Percentiles rank a stretch among this genome's conserved stretches.
These are phyloP conservation scores for Pittosporum tobira DNA, from an alignment of 129 eudicot genomes.

Conservation along the genomic window DNA sequence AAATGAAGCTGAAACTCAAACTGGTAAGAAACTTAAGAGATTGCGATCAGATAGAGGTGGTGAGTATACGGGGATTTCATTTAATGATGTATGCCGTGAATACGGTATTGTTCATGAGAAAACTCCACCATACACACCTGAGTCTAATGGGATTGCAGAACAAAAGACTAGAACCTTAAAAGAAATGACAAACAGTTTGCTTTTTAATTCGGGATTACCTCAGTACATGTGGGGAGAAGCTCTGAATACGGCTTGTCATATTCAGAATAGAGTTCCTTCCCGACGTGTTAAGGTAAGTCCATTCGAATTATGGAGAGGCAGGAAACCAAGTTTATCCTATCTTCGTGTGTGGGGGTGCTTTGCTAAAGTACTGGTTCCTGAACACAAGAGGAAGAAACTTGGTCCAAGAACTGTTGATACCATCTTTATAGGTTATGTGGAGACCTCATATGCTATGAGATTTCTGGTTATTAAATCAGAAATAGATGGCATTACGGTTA, in stretches of 20 bases:
- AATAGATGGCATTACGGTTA: neutral
- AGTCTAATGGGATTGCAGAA: neutral
- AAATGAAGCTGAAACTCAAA: constrained; percentile 5
- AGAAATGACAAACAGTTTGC: neutral
- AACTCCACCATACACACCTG: neutral
- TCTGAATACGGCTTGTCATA: constrained; percentile 5
- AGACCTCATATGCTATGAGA: no score
- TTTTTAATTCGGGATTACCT: neutral
- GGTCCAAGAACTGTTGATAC: neutral
- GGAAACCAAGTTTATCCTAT: neutral
- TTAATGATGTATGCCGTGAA: neutral
- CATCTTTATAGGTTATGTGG: neutral
- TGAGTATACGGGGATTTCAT: neutral
- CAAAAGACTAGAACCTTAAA: neutral
- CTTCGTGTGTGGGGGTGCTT: constrained; percentile 1
- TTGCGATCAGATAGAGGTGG: constrained; percentile 7
- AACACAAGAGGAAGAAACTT: constrained; percentile 1
- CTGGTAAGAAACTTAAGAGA: no score
- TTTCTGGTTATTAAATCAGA: neutral
- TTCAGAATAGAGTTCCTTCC: neutral
- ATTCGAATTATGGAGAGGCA: neutral
- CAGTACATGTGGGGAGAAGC: neutral
- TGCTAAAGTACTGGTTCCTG: constrained; percentile 1
- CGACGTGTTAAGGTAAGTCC: neutral
- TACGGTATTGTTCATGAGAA: neutral